Percentiles rank a stretch among this genome's conserved stretches.
phyloP scores from a whole-genome alignment of 192 early-diverging fungal species.

The Chytriomyces confervae region DNA sequence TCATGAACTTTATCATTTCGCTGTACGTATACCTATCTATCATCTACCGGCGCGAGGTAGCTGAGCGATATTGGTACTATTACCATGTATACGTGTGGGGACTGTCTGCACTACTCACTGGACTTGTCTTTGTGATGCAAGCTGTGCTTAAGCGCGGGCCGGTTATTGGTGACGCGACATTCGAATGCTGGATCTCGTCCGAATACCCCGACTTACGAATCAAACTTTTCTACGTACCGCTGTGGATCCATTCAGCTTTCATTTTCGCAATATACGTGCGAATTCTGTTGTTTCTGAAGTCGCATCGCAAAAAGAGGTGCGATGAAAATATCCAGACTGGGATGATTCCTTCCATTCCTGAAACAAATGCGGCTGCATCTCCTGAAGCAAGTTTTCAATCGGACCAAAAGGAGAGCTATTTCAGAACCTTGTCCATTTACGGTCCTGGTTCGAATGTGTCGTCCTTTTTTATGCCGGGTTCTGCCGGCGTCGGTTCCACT shows the following conservation, averaged over 20 bases:
- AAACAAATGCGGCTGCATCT: not conserved
- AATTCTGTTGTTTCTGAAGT: not conserved
- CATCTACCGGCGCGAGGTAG: not conserved
- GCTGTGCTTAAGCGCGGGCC: not conserved
- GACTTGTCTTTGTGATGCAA: slow-evolving; percentile 4
- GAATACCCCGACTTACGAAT: not conserved
- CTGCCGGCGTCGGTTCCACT: too few species aligned
- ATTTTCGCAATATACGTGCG: not conserved
- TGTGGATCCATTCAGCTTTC: slow-evolving; percentile 9
- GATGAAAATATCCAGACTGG: not conserved
- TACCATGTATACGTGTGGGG: slow-evolving; percentile 21
- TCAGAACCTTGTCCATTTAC: too few species aligned
- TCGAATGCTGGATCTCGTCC: slow-evolving; percentile 16
- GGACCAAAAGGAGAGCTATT: too few species aligned
- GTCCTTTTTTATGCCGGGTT: too few species aligned
- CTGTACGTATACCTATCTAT: not conserved
- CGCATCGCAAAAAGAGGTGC: not conserved
- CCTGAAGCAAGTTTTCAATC: too few species aligned
- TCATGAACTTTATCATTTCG: not conserved
- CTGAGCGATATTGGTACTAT: not conserved
- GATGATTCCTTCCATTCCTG: not conserved
- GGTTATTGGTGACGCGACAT: slow-evolving; percentile 22
- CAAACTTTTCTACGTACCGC: slow-evolving; percentile 5
- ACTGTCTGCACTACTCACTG: not conserved
- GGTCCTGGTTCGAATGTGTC: too few species aligned